Evolutionary conservation across 2,329 filamentous ascomycete species (phyloP).

Genomic region (Hypocrella siamensis): DNA sequence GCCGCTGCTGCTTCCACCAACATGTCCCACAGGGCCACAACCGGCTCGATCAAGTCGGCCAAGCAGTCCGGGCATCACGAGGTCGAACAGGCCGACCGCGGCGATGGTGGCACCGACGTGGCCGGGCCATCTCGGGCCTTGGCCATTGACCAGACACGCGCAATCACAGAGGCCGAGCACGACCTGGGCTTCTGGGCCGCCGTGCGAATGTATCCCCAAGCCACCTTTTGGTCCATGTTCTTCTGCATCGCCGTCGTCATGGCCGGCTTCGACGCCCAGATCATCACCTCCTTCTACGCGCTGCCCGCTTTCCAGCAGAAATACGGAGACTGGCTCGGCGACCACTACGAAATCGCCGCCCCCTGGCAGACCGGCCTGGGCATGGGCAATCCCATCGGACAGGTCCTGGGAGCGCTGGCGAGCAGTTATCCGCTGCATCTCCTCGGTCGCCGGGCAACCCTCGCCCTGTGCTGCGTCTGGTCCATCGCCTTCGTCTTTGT

Average conservation of each 20-base stretch:
- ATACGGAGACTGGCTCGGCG: constrained; percentile 13
- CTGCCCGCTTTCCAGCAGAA: constrained; percentile 15
- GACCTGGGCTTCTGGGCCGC: constrained; percentile 15
- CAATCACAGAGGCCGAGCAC: constrained; percentile 9
- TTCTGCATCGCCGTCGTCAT: constrained; percentile 15
- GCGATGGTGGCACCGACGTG: not conserved
- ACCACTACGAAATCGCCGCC: constrained; percentile 25
- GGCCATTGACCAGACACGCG: constrained; percentile 9
- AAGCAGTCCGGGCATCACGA: not conserved
- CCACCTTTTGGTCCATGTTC: constrained; percentile 14
- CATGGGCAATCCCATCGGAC: constrained; percentile 28
- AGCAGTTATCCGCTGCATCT: constrained; percentile 16
- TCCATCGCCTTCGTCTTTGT: constrained; percentile 42
- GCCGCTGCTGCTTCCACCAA: no score
- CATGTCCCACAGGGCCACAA: no score
- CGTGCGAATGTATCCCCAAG: constrained; percentile 20
- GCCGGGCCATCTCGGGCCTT: constrained; percentile 3
- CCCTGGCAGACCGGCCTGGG: constrained; percentile 32
- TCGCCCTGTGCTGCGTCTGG: constrained; percentile 25
- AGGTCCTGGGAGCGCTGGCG: constrained; percentile 25
- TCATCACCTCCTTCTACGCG: constrained; percentile 23
- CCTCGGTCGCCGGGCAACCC: constrained; percentile 28
- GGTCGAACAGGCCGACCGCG: not conserved
- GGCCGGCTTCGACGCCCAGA: constrained; percentile 18
- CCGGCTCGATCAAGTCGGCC: not conserved